phyloP scores from a whole-genome alignment of 2,329 filamentous ascomycete genomes.

The Plenodomus biglobosus region DNA sequence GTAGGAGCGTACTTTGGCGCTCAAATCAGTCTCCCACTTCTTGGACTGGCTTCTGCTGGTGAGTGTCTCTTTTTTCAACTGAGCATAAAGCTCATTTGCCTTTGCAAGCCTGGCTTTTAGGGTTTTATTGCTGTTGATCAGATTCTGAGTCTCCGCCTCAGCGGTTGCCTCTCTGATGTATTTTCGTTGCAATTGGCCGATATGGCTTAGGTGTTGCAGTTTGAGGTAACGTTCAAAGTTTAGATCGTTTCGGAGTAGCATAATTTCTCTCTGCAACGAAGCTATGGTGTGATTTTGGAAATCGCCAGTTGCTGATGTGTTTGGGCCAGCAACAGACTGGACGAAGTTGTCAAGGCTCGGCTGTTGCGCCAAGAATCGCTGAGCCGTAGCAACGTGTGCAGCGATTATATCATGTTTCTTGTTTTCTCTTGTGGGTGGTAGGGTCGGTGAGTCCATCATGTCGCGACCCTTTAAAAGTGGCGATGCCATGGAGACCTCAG shows the following conservation, averaged over 20 bases:
- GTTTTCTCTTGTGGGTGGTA: constrained; percentile 52
- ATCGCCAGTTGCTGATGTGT: constrained; percentile 30
- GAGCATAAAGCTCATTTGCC: constrained; percentile 68
- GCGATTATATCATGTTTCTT: constrained; percentile 26
- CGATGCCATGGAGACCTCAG: constrained; percentile 49
- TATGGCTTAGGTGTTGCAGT: constrained; percentile 78
- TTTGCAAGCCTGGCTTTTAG: constrained; percentile 73
- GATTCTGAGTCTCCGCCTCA: constrained; percentile 79
- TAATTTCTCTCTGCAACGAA: constrained; percentile 69
- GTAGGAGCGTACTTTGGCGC: constrained; percentile 64
- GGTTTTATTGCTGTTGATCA: constrained; percentile 74
- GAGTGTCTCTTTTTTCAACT: constrained; percentile 71
- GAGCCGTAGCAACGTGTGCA: constrained; percentile 21
- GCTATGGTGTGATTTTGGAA: constrained; percentile 43
- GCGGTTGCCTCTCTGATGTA: constrained; percentile 75
- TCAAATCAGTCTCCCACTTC: constrained; percentile 75
- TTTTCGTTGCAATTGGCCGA: constrained; percentile 73
- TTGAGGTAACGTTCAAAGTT: constrained; percentile 84
- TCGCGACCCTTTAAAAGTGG: constrained; percentile 48
- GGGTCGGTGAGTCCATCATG: constrained; percentile 62
- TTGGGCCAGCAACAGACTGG: constrained; percentile 26
- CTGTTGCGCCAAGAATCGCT: constrained; percentile 23
- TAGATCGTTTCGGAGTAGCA: constrained; percentile 75
- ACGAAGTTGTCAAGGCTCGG: constrained; percentile 41
- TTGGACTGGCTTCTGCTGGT: constrained; percentile 71